Base-by-base conservation (phyloP, 257 asterid genomes). In the Cynanchum wilfordii region DNA sequence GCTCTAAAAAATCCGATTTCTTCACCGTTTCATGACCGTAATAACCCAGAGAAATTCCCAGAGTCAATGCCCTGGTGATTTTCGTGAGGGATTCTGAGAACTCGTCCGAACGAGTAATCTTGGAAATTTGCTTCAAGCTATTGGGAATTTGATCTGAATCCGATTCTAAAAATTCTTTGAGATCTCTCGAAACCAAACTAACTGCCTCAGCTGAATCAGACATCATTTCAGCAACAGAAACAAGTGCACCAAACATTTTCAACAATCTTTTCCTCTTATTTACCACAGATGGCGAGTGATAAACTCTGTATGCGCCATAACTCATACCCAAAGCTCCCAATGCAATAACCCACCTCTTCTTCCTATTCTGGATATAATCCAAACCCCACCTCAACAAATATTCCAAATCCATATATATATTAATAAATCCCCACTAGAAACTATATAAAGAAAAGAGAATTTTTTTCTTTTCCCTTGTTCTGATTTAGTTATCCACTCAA, bases 41-140 rank as follows among this genome's bases (percentile, higher is more conserved):
- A 51, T 71, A 81, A 17, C 87, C 93, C 15, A 56, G 81, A 77
- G 89, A 22, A 59, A 89, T 50, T 62, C 97, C 96, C 6, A 73
- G 68, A 1, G 95, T 87, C 47, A 83, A 19, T n/a, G 95, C 91
- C 36, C 76, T 78, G 0, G 89, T 71, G 7, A 89, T 70, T 45
- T 70, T 74, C 8, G 80, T 79, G 3, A 89, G 50, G 0, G 96
- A 78, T 38, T 77, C 83, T 22, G 88, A 84, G 58, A 88, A 79
- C 72, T 86, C 93, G 20, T 79, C 64, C 1, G 96, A 91, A 19
- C 57, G 24, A 2, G 89, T 66, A 59, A 91, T 75, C 83, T 91
- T 91, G 0, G 87, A 88, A 50, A 91, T 72, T 68, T 91, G 95
- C 82, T 81, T 87, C 73, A 89, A 72, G 72, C 95, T 91, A n/a